Evolutionary conservation across 495 filamentous ascomycete species (phyloP), one percentile per base, ranked within the genome.

Genomic region (Aspergillus nanangensis): DNA sequence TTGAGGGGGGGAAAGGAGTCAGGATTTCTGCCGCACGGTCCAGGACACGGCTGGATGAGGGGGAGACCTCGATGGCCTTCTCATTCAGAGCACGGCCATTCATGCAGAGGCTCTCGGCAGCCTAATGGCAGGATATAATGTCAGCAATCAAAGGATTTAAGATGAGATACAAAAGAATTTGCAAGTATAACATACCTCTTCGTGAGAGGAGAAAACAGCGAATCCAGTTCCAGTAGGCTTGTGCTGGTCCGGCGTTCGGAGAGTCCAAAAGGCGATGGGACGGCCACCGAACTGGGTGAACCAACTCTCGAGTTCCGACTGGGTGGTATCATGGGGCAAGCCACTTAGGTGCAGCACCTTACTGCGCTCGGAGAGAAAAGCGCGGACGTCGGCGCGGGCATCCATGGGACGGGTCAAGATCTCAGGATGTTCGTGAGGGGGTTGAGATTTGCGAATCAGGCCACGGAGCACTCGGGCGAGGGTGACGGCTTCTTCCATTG

Each of bases 191-290:
- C 87, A 72, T 74, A 96, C 92, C 88, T 98, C 93, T 79, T 98
- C 93, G 57, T 98, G 93, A 21, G 92, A 96, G 41, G 93, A 96
- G 62, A 98, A 98, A 24, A 97, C 90, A 17, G 92, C 93, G 65
- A 98, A 98, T 19, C 93, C 93, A 34, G 91, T 91, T 15, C 93
- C 93, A 7, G 92, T 97, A 15, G 93, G 93, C 74, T 98, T 98
- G 71, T 96, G 92, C 66, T 97, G 93, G 65, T 98, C 93, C 9
- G 93, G 93, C 17, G 93, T 97, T 33, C 93, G 88, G 41, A 98
- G 75, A 15, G 93, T 98, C 92, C 92, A 98, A 69, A 98, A 98
- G 17, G 92, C 92, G 72, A 97, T 97, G n/a, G 93, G 93, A 14
- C 93, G 87, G 34, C 93, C 93, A 45, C 93, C 92, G 57, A 95